These are phyloP conservation scores for Aspergillus bertholletiae DNA, from an alignment of 495 filamentous ascomycete genomes.

Conservation along the genomic window DNA sequence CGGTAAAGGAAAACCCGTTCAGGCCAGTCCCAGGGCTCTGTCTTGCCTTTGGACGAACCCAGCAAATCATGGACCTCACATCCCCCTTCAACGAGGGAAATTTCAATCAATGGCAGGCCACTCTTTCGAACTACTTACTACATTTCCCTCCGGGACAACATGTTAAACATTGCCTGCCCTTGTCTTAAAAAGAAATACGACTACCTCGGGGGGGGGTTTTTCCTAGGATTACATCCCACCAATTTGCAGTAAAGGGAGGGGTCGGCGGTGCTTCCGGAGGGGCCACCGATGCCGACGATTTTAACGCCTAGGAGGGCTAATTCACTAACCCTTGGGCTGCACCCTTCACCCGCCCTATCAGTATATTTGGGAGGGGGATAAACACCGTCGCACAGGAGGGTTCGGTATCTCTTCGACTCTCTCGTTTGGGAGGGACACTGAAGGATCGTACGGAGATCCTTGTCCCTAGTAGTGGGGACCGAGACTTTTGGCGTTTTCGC, in stretches of 20 bases:
- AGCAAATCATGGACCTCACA: conserved; percentile 11
- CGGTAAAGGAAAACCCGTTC: conserved; percentile 18
- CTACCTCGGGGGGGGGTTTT: conserved; percentile 2
- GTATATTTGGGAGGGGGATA: not conserved
- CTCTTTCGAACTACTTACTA: not conserved
- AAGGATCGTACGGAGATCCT: not conserved
- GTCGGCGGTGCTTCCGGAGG: conserved; percentile 12
- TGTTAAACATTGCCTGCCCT: not conserved
- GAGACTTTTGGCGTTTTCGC: not conserved
- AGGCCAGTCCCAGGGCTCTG: conserved; percentile 19
- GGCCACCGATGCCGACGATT: conserved; percentile 13
- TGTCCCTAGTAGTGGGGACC: not conserved
- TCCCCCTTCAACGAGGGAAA: conserved; percentile 6
- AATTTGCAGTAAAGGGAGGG: conserved; percentile 18
- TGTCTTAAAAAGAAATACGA: conserved; percentile 9
- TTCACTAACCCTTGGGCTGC: not conserved
- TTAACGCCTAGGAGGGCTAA: conserved; percentile 2
- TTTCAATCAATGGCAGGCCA: not conserved
- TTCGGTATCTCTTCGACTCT: not conserved
- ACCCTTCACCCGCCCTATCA: no score
- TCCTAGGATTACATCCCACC: conserved; percentile 13
- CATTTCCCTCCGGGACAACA: not conserved
- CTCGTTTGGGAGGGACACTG: not conserved
- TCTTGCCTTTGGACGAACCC: conserved; percentile 9
- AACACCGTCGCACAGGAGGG: no score